Base-by-base conservation (phyloP, 2,329 filamentous ascomycete genomes). In the Arthrobotrys entomopaga region DNA sequence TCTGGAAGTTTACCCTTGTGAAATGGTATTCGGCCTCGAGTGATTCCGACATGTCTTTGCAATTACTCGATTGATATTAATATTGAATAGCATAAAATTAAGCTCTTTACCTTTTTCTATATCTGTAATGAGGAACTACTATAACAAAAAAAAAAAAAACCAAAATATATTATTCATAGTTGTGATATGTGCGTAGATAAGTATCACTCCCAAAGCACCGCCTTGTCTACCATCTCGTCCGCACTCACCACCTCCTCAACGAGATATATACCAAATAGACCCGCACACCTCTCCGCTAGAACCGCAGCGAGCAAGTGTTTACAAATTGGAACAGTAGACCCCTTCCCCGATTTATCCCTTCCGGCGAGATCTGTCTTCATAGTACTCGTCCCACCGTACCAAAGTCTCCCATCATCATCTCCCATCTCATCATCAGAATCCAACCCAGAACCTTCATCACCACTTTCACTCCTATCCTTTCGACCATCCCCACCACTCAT, bases 301-400 rank as follows among this genome's bases (percentile, higher is more conserved):
- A 94, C 82, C 80, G 91, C 96, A 0, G 94, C 94, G 15, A 98
- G 85, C 3, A 98, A 82, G 81, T 99, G 94, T 82, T 97, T 97
- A 81, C 94, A 99, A 82, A 91, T 78, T 4, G 85, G 85, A 63
- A 88, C 86, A 69, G 86, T 82, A 42, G 82, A 79, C 2, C 78
- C 78, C 5, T 77, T 79, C 1, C 76, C 77, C 15, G 66, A 71
- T 63, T 63, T 53, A 5, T 49, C 46, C 19, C n/a, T 66, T 22
- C 76, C 75, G 70, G 77, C 71, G 20, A 59, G 42, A 4, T 71
- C 81, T 2, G 24, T 19, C 40, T 22, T 80, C 65, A 84, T 82
- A 1, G 82, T 56, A 65, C 83, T 84, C 60, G 85, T 58, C 0
- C 70, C 70, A 15, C 70, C 70, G 5, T 67, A 74, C 87, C 87